These are phyloP conservation scores for Jamesozyma lodderae DNA, from an alignment of 805 yeast genomes.

Conservation along the genomic window DNA sequence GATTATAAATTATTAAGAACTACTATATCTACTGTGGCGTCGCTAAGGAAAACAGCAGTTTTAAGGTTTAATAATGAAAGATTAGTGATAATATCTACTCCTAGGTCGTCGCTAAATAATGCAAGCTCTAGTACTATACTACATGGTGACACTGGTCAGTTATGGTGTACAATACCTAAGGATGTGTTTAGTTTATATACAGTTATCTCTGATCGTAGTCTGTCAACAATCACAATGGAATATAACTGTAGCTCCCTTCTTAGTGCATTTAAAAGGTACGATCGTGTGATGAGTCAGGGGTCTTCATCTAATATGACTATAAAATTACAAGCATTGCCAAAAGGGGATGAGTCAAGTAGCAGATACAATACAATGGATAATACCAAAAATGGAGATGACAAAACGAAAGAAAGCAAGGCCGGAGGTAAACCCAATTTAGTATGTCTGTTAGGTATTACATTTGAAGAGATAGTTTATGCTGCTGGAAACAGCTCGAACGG, in stretches of 20 bases:
- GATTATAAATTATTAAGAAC: slow-evolving; percentile 28
- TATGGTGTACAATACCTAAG: slow-evolving; percentile 28
- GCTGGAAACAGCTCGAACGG: slow-evolving; percentile 6
- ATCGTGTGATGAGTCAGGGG: slow-evolving; percentile 23
- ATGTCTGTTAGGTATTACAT: slow-evolving; percentile 23
- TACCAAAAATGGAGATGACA: slow-evolving; percentile 1
- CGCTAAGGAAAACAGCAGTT: slow-evolving; percentile 27
- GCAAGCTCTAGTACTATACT: slow-evolving; percentile 10
- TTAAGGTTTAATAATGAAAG: slow-evolving; percentile 27
- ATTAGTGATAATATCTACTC: slow-evolving; percentile 26
- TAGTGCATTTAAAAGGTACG: slow-evolving; percentile 26
- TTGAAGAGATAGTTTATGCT: slow-evolving; percentile 23
- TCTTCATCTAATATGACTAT: slow-evolving; percentile 22
- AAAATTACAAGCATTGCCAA: slow-evolving; percentile 22
- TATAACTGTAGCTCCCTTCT: slow-evolving; percentile 26
- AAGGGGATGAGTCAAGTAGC: slow-evolving; percentile 21
- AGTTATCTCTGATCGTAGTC: slow-evolving; percentile 23
- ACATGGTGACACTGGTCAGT: slow-evolving; percentile 25
- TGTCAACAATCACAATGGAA: slow-evolving; percentile 26
- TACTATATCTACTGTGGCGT: slow-evolving; percentile 25
- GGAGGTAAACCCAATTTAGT: slow-evolving; percentile 16
- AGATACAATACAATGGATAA: too few relatives aligned
- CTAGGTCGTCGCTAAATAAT: slow-evolving; percentile 12
- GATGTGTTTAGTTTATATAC: slow-evolving; percentile 25
- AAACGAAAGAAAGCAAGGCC: neutral